These are phyloP conservation scores for Magnusiomyces suaveolens DNA, from an alignment of 1,139 yeast genomes.

Conservation along the genomic window DNA sequence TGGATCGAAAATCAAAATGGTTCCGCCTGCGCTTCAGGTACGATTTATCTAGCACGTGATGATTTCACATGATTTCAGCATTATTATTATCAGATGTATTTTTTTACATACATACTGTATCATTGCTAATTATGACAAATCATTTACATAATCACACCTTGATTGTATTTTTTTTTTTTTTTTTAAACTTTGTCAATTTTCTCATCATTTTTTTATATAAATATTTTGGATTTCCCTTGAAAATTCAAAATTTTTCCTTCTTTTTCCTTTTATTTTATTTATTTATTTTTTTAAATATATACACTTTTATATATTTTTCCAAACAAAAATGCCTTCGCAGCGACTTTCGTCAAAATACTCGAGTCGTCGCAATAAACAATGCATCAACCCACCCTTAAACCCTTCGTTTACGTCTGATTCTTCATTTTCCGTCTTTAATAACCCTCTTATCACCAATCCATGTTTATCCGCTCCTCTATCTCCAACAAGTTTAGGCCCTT, in stretches of 20 bases:
- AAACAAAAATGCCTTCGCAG: not conserved
- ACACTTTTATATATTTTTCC: not conserved
- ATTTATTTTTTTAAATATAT: no score
- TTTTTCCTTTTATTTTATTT: not conserved
- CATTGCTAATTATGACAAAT: no score
- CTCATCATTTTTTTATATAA: not conserved
- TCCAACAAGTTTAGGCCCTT: slow-evolving; percentile 9
- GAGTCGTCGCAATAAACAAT: not conserved
- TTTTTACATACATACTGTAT: not conserved
- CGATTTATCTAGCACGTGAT: no score
- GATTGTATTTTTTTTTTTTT: not conserved
- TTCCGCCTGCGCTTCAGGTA: slow-evolving; percentile 21
- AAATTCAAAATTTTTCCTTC: no score
- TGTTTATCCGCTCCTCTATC: slow-evolving; percentile 2
- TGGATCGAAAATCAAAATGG: slow-evolving; percentile 31
- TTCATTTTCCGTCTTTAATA: not conserved
- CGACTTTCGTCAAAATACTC: not conserved
- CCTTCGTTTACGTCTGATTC: slow-evolving; percentile 1
- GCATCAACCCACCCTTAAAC: not conserved
- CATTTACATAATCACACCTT: no score
- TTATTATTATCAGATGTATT: no score
- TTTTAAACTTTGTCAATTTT: not conserved
- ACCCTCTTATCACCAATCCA: slow-evolving; percentile 4
- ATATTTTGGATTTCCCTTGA: no score
- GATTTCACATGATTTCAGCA: no score